phyloP scores from a whole-genome alignment of 345 rosid species.

The Citrus trifoliata region DNA sequence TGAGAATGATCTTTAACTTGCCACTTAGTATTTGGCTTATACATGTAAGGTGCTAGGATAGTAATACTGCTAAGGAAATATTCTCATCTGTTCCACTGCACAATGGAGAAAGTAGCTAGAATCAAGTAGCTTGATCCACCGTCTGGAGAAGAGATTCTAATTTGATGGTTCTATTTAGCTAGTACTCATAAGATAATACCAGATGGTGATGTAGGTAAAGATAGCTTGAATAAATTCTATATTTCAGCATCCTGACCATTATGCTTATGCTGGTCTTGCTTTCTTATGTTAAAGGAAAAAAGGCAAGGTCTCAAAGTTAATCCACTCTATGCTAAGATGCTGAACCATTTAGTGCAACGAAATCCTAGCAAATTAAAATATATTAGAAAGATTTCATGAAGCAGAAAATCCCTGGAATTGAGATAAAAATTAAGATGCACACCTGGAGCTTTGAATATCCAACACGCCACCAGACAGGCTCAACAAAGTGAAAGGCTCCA shows the following conservation, averaged over 20 bases:
- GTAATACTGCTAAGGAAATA: neutral
- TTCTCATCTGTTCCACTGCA: neutral
- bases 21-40: neutral
- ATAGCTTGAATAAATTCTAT: neutral
- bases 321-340: neutral
- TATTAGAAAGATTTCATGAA: neutral
- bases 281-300: neutral
- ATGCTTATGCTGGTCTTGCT: neutral
- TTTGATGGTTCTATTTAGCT: neutral
- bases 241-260: neutral
- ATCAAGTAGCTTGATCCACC: neutral
- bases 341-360: neutral
- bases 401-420: neutral
- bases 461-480: constrained; percentile 96
- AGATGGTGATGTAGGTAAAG: neutral
- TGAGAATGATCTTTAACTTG: neutral
- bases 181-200: neutral
- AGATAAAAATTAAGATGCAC: neutral
- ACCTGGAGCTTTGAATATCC: constrained; percentile 94
- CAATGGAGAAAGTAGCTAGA: neutral
- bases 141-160: neutral
- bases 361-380: neutral
- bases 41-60: neutral
- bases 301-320: neutral
- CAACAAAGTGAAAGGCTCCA: constrained; percentile 70